Evolutionary conservation across 2,329 filamentous ascomycete species (phyloP).

Genomic region (Fusarium chlamydosporum): DNA sequence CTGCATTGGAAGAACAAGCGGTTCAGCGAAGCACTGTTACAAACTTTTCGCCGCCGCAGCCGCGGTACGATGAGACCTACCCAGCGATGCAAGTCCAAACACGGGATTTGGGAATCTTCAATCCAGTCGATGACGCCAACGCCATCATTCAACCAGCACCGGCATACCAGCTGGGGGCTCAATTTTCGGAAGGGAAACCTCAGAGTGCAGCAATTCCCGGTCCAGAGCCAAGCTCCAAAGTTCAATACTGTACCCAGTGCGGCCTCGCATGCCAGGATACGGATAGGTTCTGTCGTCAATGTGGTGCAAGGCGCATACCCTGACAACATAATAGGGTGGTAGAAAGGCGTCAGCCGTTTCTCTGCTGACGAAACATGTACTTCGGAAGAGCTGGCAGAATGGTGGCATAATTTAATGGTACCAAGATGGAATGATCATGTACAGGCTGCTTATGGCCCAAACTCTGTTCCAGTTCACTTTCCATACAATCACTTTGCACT

Average conservation of each 20-base stretch:
- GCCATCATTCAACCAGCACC: background rate
- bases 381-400: background rate
- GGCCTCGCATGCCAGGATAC: background rate
- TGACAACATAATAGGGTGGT: background rate
- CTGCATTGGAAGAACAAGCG: background rate
- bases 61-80: background rate
- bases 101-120: background rate
- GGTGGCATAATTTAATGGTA: no score
- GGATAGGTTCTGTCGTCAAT: slow-evolving; percentile 12
- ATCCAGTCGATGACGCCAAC: background rate
- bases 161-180: background rate
- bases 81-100: background rate
- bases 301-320: background rate
- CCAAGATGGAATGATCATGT: no score
- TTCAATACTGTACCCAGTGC: slow-evolving; percentile 7
- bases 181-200: background rate
- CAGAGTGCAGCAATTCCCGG: background rate
- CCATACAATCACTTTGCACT: no score
- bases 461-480: no score
- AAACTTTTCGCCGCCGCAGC: background rate
- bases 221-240: background rate
- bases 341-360: background rate
- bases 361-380: background rate
- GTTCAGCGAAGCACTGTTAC: background rate
- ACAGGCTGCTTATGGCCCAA: no score